phyloP scores from a whole-genome alignment of 768 basidiomycete genomes.

The Suillus subalutaceus region DNA sequence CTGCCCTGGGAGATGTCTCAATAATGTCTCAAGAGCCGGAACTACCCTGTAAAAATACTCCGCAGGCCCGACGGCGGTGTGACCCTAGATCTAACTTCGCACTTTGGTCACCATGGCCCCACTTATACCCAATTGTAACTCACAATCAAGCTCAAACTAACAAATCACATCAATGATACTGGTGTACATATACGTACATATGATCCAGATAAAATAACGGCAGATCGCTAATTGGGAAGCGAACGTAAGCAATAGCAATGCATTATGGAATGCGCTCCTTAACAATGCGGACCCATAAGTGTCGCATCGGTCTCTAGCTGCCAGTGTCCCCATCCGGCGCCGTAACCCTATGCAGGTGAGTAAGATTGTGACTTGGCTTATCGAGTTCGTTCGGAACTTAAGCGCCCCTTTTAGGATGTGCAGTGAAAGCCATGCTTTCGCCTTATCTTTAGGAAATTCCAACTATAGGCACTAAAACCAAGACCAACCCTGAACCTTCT shows the following conservation, averaged over 20 bases:
- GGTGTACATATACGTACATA: constrained; percentile 1
- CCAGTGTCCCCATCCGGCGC: constrained; percentile 2
- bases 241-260: not conserved
- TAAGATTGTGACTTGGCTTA: constrained; percentile 17
- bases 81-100: constrained; percentile 7
- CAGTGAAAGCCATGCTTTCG: constrained; percentile 6
- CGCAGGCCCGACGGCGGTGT: not conserved
- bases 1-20: not conserved
- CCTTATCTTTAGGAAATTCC: constrained; percentile 5
- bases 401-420: constrained; percentile 31
- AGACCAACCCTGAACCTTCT: constrained; percentile 9
- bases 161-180: not conserved
- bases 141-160: constrained; percentile 6
- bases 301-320: not conserved
- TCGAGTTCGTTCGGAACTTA: constrained; percentile 32
- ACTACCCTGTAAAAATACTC: not conserved
- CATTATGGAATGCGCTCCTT: not conserved
- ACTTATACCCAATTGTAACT: constrained; percentile 4
- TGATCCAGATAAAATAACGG: constrained; percentile 6
- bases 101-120: not conserved
- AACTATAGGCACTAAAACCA: not conserved
- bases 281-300: not conserved
- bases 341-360: constrained; percentile 7
- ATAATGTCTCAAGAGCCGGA: constrained; percentile 1
- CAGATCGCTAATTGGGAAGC: not conserved